A percentile compares a stretch with the other conserved stretches of the same genome.
Evolutionary conservation across 345 rosid species (phyloP).

Genomic region (Ceriops zippeliana): DNA sequence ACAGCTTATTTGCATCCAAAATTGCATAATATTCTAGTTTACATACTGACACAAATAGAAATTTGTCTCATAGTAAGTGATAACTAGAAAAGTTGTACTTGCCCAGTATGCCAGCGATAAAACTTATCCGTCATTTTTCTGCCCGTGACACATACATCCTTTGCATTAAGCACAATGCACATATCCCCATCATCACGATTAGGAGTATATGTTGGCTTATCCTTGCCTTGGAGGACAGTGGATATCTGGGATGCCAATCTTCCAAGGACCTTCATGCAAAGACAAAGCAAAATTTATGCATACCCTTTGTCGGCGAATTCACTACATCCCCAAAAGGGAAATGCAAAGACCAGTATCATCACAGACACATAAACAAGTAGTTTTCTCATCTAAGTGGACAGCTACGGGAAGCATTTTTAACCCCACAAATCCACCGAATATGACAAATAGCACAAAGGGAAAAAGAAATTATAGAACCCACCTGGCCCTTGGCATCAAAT

Average conservation of each 20-base stretch:
- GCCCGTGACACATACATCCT: slow-evolving; percentile 75
- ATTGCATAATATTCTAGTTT: not conserved
- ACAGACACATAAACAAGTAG: not conserved
- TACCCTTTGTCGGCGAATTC: not conserved
- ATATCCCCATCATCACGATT: slow-evolving; percentile 93
- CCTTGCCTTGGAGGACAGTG: slow-evolving; percentile 91
- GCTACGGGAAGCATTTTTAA: not conserved
- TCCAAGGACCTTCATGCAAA: slow-evolving; percentile 68
- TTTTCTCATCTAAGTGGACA: not conserved
- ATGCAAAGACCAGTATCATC: not conserved
- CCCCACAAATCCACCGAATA: not conserved
- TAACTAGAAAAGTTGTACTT: slow-evolving; percentile 29
- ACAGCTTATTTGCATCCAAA: not conserved
- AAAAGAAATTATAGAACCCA: slow-evolving; percentile 10
- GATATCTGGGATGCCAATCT: slow-evolving; percentile 93
- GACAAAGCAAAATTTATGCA: not conserved
- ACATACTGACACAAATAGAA: too few relatives aligned
- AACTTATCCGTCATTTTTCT: slow-evolving; percentile 90
- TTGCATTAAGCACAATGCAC: slow-evolving; percentile 97
- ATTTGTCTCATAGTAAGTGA: not conserved
- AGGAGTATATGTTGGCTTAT: slow-evolving; percentile 89
- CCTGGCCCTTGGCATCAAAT: slow-evolving; percentile 99
- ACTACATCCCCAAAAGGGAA: not conserved
- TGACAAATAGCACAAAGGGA: not conserved
- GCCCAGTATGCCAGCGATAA: slow-evolving; percentile 95